Conservation (phyloP, 345 rosid genomes). For the Trapa incisa region DNA sequence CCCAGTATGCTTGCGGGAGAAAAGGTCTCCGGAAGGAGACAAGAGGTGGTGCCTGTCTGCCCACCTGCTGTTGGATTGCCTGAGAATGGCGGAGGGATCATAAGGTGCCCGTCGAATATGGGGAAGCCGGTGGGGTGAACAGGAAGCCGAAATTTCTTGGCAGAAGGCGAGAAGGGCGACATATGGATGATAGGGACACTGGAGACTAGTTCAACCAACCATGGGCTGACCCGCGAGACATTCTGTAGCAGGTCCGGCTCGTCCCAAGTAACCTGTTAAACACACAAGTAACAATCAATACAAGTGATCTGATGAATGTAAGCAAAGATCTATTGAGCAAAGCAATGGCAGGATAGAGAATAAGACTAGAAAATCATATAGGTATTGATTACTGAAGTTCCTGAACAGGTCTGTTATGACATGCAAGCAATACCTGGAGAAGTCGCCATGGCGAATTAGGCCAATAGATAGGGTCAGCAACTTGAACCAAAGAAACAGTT, state of each 20-base stretch:
- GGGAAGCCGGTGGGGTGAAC: constrained; percentile 47
- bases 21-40: constrained; percentile 37
- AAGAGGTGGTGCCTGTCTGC: constrained; percentile 39
- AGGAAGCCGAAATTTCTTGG: constrained; percentile 66
- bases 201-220: constrained; percentile 87
- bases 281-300: not conserved
- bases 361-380: too few species aligned
- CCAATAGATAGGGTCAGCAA: constrained; percentile 74
- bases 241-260: constrained; percentile 90
- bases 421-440: constrained; percentile 48
- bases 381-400: too few species aligned
- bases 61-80: constrained; percentile 27
- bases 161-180: constrained; percentile 67
- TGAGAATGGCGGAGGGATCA: constrained; percentile 34
- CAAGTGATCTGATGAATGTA: not conserved
- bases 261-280: constrained; percentile 79
- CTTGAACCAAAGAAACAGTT: constrained; percentile 71
- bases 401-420: too few species aligned
- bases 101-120: constrained; percentile 31
- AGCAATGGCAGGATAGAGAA: not conserved
- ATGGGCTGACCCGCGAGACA: constrained; percentile 81
- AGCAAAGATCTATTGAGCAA: not conserved
- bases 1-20: constrained; percentile 99
- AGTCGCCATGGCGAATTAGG: constrained; percentile 91
- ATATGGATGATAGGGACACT: constrained; percentile 57